phyloP scores from a whole-genome alignment of 2,329 filamentous ascomycete genomes.

The Diaporthe nobilis region DNA sequence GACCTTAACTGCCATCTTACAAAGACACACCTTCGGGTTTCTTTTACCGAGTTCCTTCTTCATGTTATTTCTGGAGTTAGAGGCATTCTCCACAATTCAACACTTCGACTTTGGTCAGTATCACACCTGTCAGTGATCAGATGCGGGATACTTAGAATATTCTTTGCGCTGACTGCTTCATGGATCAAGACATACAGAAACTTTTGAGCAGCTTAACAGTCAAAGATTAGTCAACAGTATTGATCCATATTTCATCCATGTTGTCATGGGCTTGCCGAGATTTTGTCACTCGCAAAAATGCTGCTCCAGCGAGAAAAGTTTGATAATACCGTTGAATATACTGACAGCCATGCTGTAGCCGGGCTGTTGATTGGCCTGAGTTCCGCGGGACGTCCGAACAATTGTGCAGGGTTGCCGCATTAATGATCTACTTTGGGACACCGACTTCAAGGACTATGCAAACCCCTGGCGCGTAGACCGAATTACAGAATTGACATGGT shows the following conservation, averaged over 20 bases:
- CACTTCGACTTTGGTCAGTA: neutral
- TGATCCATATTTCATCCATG: too few species aligned
- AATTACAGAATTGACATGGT: neutral
- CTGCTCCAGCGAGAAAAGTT: too few species aligned
- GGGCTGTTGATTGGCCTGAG: neutral
- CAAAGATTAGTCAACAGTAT: too few species aligned
- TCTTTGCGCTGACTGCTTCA: too few species aligned
- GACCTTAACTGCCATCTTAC: neutral
- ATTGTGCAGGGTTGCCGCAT: neutral
- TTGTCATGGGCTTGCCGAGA: too few species aligned
- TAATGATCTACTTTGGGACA: conserved; percentile 2
- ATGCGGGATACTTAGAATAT: fast-evolving
- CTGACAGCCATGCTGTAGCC: too few species aligned
- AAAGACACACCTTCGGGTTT: neutral
- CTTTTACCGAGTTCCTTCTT: neutral
- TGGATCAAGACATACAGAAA: fast-evolving
- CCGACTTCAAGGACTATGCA: neutral
- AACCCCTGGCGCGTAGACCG: neutral
- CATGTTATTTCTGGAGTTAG: neutral
- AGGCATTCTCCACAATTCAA: too few species aligned
- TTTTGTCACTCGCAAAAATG: neutral
- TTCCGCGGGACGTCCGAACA: neutral
- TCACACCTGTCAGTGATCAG: neutral
- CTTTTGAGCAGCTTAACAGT: neutral
- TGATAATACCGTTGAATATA: too few species aligned